Evolutionary conservation across 2,329 filamentous ascomycete species (phyloP).

Genomic region (Talaromyces islandicus): DNA sequence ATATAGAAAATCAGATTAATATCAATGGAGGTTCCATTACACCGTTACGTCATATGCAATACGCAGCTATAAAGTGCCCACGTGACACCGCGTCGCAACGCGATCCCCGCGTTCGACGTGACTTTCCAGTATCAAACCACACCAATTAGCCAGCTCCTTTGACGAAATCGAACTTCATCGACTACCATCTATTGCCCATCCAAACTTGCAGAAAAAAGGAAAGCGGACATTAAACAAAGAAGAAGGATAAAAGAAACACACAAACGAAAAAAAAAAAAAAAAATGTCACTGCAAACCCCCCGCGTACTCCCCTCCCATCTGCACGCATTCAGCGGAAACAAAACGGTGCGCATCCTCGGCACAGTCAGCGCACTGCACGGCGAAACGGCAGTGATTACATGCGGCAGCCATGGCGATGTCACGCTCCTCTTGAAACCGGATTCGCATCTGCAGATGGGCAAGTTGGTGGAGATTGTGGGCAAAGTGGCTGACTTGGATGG

Average conservation of each 20-base stretch:
- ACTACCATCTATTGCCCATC: not conserved
- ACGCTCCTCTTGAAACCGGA: slow-evolving; percentile 64
- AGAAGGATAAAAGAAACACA: not conserved
- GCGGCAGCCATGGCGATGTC: slow-evolving; percentile 62
- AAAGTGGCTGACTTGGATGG: slow-evolving; percentile 39
- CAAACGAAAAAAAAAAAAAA: not conserved
- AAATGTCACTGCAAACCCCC: slow-evolving; percentile 58
- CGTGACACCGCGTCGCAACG: not conserved
- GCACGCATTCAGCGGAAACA: slow-evolving; percentile 56
- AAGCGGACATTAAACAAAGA: not conserved
- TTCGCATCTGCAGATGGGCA: slow-evolving; percentile 39
- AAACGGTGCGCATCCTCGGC: slow-evolving; percentile 78
- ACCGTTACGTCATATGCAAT: not conserved
- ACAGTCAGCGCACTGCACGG: slow-evolving; percentile 78
- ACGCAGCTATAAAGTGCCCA: not conserved
- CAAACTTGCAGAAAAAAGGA: not conserved
- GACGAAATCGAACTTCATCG: not conserved
- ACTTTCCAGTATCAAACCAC: not conserved
- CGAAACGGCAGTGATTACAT: slow-evolving; percentile 73
- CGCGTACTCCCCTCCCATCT: slow-evolving; percentile 79
- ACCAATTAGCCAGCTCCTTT: not conserved
- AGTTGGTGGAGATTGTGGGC: slow-evolving; percentile 41
- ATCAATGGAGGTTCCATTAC: not conserved
- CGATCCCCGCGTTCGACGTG: not conserved
- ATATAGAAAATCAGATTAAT: no score